Evolutionary conservation across 1,284 basidiomycete genomes (phyloP).

Genomic region (Tilletia setariae): DNA sequence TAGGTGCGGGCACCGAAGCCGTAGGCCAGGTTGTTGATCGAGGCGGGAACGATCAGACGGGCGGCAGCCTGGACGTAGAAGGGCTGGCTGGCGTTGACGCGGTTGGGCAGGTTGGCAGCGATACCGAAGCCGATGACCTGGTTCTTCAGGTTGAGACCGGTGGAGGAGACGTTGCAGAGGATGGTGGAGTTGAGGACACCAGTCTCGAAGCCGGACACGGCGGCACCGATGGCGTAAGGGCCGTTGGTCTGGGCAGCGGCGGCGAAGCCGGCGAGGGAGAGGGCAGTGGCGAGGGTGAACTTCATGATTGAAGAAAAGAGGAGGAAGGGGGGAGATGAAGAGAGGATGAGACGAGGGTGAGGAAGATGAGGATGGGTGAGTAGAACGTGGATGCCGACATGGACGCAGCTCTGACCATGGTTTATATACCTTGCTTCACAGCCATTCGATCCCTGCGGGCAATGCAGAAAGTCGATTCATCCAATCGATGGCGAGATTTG

Average conservation of each 20-base stretch:
- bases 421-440: too few relatives aligned
- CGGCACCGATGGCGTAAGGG: slow-evolving; percentile 5
- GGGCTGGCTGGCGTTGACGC: background rate
- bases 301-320: too few relatives aligned
- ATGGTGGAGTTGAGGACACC: slow-evolving; percentile 11
- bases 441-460: too few relatives aligned
- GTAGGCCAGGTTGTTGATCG: slow-evolving; percentile 16
- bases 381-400: too few relatives aligned
- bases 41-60: slow-evolving; percentile 14
- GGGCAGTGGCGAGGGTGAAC: background rate
- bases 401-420: too few relatives aligned
- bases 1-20: slow-evolving; percentile 11
- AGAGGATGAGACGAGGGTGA: too few relatives aligned
- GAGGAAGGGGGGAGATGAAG: too few relatives aligned
- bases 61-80: slow-evolving; percentile 7
- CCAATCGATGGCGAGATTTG: too few relatives aligned
- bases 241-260: background rate
- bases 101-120: slow-evolving; percentile 11
- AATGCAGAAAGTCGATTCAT: too few relatives aligned
- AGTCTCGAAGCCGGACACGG: background rate
- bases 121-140: slow-evolving; percentile 11
- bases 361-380: too few relatives aligned
- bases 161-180: slow-evolving; percentile 10
- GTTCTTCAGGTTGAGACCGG: slow-evolving; percentile 15
- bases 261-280: slow-evolving; percentile 5